Conservation (phyloP, 2,329 filamentous ascomycete species). For the Hypoxylon sp. region DNA sequence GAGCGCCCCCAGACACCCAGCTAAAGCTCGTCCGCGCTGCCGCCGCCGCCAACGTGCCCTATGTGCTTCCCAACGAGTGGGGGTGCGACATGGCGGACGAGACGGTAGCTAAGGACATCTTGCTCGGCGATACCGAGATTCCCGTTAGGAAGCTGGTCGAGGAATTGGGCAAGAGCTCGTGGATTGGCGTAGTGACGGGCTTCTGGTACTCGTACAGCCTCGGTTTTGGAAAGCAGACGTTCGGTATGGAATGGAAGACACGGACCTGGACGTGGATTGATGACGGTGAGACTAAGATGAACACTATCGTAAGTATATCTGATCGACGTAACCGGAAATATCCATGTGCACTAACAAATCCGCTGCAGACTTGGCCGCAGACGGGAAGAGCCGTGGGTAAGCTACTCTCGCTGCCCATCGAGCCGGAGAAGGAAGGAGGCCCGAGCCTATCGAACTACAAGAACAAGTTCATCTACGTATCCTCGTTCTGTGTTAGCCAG, state of each 20-base stretch:
- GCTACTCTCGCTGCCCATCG: conserved; percentile 64
- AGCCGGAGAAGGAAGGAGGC: conserved; percentile 54
- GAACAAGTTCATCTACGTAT: conserved; percentile 66
- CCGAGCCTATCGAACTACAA: conserved; percentile 61
- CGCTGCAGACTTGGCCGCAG: conserved; percentile 47
- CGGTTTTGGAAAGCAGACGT: conserved; percentile 57
- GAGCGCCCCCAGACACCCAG: conserved; percentile 62
- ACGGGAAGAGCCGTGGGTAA: conserved; percentile 66
- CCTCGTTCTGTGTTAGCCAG: conserved; percentile 72
- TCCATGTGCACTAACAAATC: conserved; percentile 4
- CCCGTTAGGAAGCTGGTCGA: conserved; percentile 58
- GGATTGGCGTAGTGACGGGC: conserved; percentile 61
- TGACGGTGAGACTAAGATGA: conserved; percentile 69
- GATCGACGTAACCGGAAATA: fast-evolving
- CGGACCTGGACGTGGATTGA: conserved; percentile 64
- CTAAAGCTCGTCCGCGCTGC: conserved; percentile 68
- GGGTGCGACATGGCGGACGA: conserved; percentile 59
- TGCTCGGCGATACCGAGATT: conserved; percentile 46
- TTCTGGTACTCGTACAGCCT: conserved; percentile 71
- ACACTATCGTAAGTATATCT: conserved; percentile 63
- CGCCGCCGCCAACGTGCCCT: conserved; percentile 67
- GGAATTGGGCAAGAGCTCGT: conserved; percentile 57
- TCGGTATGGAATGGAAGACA: conserved; percentile 65
- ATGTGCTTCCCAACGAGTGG: conserved; percentile 69
- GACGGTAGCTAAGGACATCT: conserved; percentile 54